Conservation (phyloP, 2,329 filamentous ascomycete species). For the Phaeomoniella chlamydospora region DNA sequence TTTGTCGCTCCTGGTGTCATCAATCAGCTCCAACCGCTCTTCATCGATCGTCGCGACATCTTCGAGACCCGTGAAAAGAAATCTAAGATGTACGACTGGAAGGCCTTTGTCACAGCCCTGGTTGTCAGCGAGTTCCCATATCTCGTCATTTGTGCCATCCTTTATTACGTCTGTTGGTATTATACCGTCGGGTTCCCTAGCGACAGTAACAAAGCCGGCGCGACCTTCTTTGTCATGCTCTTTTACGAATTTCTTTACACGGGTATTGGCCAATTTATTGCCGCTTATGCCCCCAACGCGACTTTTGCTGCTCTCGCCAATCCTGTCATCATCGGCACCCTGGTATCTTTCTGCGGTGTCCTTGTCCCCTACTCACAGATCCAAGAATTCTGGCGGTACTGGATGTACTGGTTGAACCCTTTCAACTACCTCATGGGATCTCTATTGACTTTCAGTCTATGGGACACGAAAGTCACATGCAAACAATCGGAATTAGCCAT, state of each 20-base stretch:
- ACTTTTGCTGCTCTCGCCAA: slow-evolving; percentile 61
- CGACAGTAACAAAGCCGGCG: slow-evolving; percentile 27
- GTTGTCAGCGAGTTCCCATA: slow-evolving; percentile 56
- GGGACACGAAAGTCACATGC: slow-evolving; percentile 33
- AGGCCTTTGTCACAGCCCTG: slow-evolving; percentile 56
- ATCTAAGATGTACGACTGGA: slow-evolving; percentile 59
- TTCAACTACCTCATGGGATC: slow-evolving; percentile 48
- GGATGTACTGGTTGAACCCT: slow-evolving; percentile 45
- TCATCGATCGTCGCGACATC: slow-evolving; percentile 54
- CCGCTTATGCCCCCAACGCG: slow-evolving; percentile 53
- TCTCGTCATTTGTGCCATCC: slow-evolving; percentile 43
- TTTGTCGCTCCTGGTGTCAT: slow-evolving; percentile 32
- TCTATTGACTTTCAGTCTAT: slow-evolving; percentile 38
- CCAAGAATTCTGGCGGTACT: slow-evolving; percentile 55
- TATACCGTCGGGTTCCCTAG: slow-evolving; percentile 52
- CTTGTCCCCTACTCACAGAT: slow-evolving; percentile 49
- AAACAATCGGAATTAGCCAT: slow-evolving; percentile 31
- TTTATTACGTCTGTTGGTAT: slow-evolving; percentile 64
- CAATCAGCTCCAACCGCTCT: slow-evolving; percentile 44
- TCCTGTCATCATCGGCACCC: slow-evolving; percentile 60
- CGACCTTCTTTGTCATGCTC: slow-evolving; percentile 53
- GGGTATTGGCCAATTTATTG: slow-evolving; percentile 65
- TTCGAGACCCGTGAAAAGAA: slow-evolving; percentile 56
- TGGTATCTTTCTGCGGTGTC: slow-evolving; percentile 57
- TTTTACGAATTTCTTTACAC: slow-evolving; percentile 60